These are phyloP conservation scores for Diutina rugosa DNA, from an alignment of 1,139 yeast species.

Conservation along the genomic window DNA sequence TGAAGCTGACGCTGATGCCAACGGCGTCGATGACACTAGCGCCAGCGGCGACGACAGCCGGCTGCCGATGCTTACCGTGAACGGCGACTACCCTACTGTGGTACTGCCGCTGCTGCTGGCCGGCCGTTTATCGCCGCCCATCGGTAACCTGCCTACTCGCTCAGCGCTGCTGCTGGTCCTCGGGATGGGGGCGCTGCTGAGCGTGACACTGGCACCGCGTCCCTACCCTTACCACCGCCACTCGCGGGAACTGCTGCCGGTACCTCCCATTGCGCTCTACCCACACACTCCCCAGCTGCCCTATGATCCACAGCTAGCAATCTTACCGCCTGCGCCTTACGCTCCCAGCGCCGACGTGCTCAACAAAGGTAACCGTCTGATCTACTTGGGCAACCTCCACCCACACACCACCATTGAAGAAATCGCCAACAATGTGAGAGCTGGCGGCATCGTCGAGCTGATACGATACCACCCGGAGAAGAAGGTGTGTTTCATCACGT, in stretches of 20 bases:
- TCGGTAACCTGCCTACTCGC: background rate
- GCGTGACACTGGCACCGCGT: background rate
- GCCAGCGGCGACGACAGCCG: background rate
- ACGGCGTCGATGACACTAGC: background rate
- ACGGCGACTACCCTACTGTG: background rate
- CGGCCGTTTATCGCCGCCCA: background rate
- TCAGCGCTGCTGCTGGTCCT: background rate
- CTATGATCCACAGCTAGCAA: background rate
- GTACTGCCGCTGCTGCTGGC: background rate
- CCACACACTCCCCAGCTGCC: background rate
- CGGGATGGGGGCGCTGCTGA: background rate
- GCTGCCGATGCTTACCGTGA: background rate
- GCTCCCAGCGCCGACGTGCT: conserved; percentile 6
- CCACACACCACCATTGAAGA: conserved; percentile 34
- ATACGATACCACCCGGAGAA: conserved; percentile 25
- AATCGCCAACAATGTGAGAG: conserved; percentile 35
- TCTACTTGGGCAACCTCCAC: conserved; percentile 32
- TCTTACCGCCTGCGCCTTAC: background rate
- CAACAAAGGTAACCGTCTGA: conserved; percentile 26
- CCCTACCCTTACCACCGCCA: background rate
- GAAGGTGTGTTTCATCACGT: conserved; percentile 31
- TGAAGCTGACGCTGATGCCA: background rate
- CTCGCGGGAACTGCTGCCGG: background rate
- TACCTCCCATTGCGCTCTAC: background rate
- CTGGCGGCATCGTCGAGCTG: conserved; percentile 33